These are phyloP conservation scores for Phaffia rhodozyma DNA, from an alignment of 1,284 basidiomycete genomes.

Conservation along the genomic window DNA sequence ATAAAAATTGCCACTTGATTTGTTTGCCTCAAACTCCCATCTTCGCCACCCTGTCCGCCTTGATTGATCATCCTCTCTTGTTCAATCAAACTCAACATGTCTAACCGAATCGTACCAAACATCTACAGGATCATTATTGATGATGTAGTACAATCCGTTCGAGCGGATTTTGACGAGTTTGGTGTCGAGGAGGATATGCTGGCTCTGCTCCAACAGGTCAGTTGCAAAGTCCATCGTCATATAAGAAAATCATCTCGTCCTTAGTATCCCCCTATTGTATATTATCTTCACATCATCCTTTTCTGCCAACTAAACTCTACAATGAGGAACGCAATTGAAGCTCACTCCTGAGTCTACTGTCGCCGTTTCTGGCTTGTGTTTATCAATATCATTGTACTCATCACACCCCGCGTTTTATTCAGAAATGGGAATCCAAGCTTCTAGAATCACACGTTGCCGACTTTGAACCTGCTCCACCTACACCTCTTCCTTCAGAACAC, in stretches of 20 bases:
- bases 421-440: conserved; percentile 94
- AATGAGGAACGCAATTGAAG: too few species aligned
- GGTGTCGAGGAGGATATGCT: conserved; percentile 87
- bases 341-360: too few species aligned
- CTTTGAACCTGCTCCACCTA: conserved; percentile 53
- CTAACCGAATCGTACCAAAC: conserved; percentile 49
- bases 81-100: too few species aligned
- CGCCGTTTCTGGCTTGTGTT: too few species aligned
- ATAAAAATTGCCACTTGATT: neutral
- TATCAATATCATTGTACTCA: neutral
- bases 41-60: conserved; percentile 5
- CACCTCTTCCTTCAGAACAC: conserved; percentile 26
- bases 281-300: too few species aligned
- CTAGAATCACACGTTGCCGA: conserved; percentile 86
- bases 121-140: conserved; percentile 93
- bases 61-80: neutral
- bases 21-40: conserved; percentile 6
- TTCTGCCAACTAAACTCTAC: too few species aligned
- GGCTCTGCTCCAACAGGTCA: conserved; percentile 72
- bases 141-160: conserved; percentile 80
- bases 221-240: conserved; percentile 26
- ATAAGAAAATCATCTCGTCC: too few species aligned
- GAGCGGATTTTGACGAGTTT: conserved; percentile 92
- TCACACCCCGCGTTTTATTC: conserved; percentile 1
- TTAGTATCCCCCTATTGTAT: too few species aligned